These are phyloP conservation scores for Gossypium mustelinum DNA, from an alignment of 345 rosid species.

Conservation along the genomic window DNA sequence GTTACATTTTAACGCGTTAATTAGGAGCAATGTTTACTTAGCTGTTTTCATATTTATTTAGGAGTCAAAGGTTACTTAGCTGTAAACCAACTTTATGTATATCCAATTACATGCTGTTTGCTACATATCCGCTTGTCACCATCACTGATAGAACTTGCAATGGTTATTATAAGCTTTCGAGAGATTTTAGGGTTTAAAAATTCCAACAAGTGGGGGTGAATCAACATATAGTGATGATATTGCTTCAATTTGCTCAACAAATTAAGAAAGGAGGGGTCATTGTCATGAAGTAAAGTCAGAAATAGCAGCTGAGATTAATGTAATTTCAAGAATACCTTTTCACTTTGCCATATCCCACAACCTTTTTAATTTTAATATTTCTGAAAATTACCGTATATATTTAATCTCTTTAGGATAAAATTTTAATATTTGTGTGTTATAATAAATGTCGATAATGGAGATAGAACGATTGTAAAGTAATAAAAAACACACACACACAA, in stretches of 20 bases:
- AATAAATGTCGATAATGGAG: no score
- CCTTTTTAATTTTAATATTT: not conserved
- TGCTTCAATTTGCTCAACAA: no score
- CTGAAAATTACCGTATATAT: no score
- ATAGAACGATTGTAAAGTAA: no score
- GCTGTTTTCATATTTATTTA: not conserved
- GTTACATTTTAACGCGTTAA: slow-evolving; percentile 38
- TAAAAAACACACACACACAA: no score
- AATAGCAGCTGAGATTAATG: not conserved
- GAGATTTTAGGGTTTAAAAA: not conserved
- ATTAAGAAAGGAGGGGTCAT: not conserved
- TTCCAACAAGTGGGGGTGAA: not conserved
- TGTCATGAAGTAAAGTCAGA: not conserved
- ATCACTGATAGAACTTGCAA: slow-evolving; percentile 4
- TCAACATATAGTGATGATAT: no score
- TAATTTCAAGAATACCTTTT: no score
- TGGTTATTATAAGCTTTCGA: not conserved
- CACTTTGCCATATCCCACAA: not conserved
- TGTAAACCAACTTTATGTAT: slow-evolving; percentile 28
- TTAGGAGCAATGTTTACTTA: no score
- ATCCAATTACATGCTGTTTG: no score
- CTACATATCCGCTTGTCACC: slow-evolving; percentile 10
- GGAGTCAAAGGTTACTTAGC: slow-evolving; percentile 22
- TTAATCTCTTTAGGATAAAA: no score
- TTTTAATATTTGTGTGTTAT: no score